Evolutionary conservation across 805 yeast species (phyloP).

Genomic region (Isabelozyma rhagii): DNA sequence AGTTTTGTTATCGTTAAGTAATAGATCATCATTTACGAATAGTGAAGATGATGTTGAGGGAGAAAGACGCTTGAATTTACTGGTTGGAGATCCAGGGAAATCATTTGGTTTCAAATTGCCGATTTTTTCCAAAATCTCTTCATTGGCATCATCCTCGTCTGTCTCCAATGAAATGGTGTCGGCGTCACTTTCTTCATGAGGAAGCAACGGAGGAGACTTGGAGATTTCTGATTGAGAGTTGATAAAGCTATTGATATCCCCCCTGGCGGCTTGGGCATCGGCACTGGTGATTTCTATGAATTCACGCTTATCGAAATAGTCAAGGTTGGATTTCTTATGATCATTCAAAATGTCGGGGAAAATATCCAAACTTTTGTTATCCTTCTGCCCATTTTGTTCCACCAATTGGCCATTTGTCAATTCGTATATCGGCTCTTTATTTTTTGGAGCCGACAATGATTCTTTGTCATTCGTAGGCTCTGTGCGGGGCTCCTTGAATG

Average conservation of each 20-base stretch:
- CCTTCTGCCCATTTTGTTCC: background rate
- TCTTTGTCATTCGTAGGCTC: background rate
- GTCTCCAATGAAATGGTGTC: slow-evolving; percentile 20
- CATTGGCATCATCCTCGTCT: slow-evolving; percentile 11
- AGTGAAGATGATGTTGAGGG: background rate
- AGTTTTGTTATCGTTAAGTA: background rate
- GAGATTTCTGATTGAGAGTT: background rate
- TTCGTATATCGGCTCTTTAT: background rate
- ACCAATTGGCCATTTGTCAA: slow-evolving; percentile 3
- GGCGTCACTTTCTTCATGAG: slow-evolving; percentile 20
- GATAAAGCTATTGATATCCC: background rate
- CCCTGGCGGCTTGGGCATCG: background rate
- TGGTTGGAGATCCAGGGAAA: background rate
- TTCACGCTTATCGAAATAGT: background rate
- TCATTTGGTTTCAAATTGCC: slow-evolving; percentile 1
- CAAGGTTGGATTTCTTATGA: background rate
- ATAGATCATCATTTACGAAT: background rate
- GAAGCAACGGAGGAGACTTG: background rate
- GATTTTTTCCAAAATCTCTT: slow-evolving; percentile 2
- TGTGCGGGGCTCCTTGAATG: background rate
- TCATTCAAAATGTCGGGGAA: slow-evolving; percentile 1
- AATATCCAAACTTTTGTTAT: background rate
- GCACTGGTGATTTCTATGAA: background rate
- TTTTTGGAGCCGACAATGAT: background rate
- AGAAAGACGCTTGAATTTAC: background rate